phyloP scores from a whole-genome alignment of 495 filamentous ascomycete species.

The Penicillium antarcticum region DNA sequence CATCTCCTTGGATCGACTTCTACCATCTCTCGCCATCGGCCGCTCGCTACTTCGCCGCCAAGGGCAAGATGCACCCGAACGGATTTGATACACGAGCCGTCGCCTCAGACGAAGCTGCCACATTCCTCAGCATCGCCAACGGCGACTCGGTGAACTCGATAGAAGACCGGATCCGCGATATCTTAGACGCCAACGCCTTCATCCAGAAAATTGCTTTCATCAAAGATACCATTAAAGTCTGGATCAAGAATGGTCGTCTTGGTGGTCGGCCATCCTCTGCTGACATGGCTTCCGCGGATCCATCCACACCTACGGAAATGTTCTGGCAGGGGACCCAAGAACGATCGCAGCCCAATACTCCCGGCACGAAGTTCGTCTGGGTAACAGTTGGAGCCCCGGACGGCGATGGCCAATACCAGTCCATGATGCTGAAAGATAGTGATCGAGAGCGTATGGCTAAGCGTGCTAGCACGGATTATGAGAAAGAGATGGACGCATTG shows the following conservation, averaged over 20 bases:
- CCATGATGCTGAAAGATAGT: slow-evolving; percentile 34
- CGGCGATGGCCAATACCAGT: slow-evolving; percentile 60
- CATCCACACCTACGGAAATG: slow-evolving; percentile 49
- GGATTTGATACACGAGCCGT: slow-evolving; percentile 49
- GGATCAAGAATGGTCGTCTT: slow-evolving; percentile 68
- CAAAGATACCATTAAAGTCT: slow-evolving; percentile 63
- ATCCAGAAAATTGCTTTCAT: slow-evolving; percentile 77
- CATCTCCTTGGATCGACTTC: slow-evolving; percentile 69
- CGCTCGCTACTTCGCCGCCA: slow-evolving; percentile 56
- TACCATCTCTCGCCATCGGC: slow-evolving; percentile 75
- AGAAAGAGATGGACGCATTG: slow-evolving; percentile 33
- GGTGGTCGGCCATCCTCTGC: slow-evolving; percentile 42
- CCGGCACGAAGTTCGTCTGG: slow-evolving; percentile 74
- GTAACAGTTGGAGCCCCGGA: slow-evolving; percentile 74
- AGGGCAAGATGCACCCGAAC: slow-evolving; percentile 55
- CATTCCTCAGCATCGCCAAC: slow-evolving; percentile 58
- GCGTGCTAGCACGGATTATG: slow-evolving; percentile 14
- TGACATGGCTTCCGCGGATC: slow-evolving; percentile 15
- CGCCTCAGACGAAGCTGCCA: slow-evolving; percentile 59
- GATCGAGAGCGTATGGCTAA: slow-evolving; percentile 13
- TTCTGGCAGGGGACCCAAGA: slow-evolving; percentile 69
- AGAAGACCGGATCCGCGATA: slow-evolving; percentile 55
- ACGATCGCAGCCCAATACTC: slow-evolving; percentile 40
- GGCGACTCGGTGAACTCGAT: slow-evolving; percentile 44
- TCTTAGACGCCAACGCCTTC: slow-evolving; percentile 77